These are phyloP conservation scores for Eucalyptus regnans DNA, from an alignment of 345 rosid genomes.

Conservation along the genomic window DNA sequence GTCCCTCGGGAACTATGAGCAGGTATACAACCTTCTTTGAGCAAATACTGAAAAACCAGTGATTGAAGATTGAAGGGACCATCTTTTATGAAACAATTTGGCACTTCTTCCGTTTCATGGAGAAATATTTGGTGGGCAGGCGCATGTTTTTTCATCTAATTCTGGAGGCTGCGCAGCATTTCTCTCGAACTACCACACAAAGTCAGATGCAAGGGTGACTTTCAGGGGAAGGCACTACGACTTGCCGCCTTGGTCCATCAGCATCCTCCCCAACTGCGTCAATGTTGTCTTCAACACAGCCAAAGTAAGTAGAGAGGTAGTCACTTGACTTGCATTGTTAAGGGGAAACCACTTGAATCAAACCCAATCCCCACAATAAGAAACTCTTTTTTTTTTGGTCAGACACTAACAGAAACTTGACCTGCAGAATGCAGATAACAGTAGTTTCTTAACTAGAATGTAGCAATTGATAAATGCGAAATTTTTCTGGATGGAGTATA, in stretches of 20 bases:
- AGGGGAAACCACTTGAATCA: neutral
- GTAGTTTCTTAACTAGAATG: neutral
- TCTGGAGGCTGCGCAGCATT: slow-evolving; percentile 64
- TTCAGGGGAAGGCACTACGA: slow-evolving; percentile 42
- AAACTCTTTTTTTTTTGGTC: no score
- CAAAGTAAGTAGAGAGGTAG: slow-evolving; percentile 18
- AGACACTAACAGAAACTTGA: neutral
- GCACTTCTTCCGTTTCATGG: neutral
- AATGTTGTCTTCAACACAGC: slow-evolving; percentile 68
- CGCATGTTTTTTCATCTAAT: slow-evolving; percentile 51
- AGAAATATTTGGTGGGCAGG: slow-evolving; percentile 16
- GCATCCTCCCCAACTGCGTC: slow-evolving; percentile 83
- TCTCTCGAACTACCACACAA: slow-evolving; percentile 49
- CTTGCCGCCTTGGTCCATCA: slow-evolving; percentile 89
- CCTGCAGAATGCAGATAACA: neutral
- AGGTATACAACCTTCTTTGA: slow-evolving; percentile 18
- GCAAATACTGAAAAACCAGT: neutral
- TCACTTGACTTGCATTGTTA: neutral
- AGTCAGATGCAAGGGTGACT: slow-evolving; percentile 30
- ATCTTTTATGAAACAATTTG: neutral
- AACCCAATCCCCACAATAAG: neutral
- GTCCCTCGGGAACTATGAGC: slow-evolving; percentile 50
- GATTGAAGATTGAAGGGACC: neutral
- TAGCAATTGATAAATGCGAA: neutral
- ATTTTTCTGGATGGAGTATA: neutral